Percentiles rank a stretch among this genome's conserved stretches.
These are phyloP conservation scores for Penicillium odoratum DNA, from an alignment of 495 filamentous ascomycete genomes.

Conservation along the genomic window DNA sequence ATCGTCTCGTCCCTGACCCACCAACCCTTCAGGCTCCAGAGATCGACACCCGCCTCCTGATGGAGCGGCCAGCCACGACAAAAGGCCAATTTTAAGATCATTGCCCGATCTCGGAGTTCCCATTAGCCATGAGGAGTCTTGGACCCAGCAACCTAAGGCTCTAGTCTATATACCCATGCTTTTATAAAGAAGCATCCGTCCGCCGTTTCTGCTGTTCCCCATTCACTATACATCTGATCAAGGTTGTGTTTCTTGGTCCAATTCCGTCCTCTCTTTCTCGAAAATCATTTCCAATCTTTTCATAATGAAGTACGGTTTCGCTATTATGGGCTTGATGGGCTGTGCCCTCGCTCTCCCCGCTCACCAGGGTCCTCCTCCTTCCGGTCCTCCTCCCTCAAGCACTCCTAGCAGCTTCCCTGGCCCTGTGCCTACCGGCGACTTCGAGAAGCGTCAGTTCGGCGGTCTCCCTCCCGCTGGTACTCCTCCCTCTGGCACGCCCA, in stretches of 20 bases:
- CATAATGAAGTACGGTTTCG: constrained; percentile 28
- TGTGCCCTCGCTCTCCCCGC: constrained; percentile 27
- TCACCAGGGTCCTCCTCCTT: constrained; percentile 5
- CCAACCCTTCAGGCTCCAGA: background rate
- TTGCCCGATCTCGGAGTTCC: constrained; percentile 21
- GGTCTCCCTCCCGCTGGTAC: constrained; percentile 6
- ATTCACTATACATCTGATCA: constrained; percentile 4
- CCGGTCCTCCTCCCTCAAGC: constrained; percentile 4
- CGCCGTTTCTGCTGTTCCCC: background rate
- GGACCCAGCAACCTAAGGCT: background rate
- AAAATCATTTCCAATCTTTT: constrained; percentile 1
- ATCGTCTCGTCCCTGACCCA: constrained; percentile 9
- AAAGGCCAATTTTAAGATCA: constrained; percentile 16
- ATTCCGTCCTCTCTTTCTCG: background rate
- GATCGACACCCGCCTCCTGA: constrained; percentile 20
- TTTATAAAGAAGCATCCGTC: constrained; percentile 1
- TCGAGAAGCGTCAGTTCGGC: constrained; percentile 12
- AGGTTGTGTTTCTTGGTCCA: constrained; percentile 3
- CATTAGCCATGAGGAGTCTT: constrained; percentile 1
- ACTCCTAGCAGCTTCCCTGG: constrained; percentile 6
- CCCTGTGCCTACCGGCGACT: background rate
- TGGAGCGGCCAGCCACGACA: constrained; percentile 7
- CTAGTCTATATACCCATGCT: background rate
- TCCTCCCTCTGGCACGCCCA: constrained; percentile 7
- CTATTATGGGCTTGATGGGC: constrained; percentile 28